phyloP scores from a whole-genome alignment of 2,329 filamentous ascomycete genomes.

The Bipolaris gigantea region DNA sequence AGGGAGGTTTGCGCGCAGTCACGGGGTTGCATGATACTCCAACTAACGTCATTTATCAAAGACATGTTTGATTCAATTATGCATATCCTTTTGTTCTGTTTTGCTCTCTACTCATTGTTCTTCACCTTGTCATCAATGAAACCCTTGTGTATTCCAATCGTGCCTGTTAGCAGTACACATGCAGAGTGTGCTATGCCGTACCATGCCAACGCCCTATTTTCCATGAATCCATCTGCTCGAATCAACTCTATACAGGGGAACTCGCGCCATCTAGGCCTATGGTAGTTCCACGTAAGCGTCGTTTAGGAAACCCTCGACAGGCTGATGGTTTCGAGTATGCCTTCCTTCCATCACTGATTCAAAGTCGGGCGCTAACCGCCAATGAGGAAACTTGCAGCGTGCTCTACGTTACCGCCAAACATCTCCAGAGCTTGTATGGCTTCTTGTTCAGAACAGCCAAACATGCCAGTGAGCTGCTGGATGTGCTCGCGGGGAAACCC shows the following conservation, averaged over 20 bases:
- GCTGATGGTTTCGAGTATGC: not conserved
- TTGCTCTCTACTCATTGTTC: not conserved
- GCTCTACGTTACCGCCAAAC: slow-evolving; percentile 82
- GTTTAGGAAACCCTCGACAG: not conserved
- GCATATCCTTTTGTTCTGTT: not conserved
- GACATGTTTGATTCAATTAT: too few relatives aligned
- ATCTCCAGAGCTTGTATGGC: slow-evolving; percentile 81
- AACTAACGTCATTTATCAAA: not conserved
- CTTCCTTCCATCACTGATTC: not conserved
- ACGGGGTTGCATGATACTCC: not conserved
- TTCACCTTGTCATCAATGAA: not conserved
- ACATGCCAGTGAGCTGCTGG: slow-evolving; percentile 71
- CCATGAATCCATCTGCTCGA: not conserved
- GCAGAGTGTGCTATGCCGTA: not conserved
- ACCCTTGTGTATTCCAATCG: too few relatives aligned
- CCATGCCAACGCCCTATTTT: not conserved
- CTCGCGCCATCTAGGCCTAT: not conserved
- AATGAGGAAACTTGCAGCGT: slow-evolving; percentile 80
- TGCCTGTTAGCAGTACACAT: not conserved
- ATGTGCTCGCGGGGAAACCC: slow-evolving; percentile 66
- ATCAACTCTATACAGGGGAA: not conserved
- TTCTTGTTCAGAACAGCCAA: slow-evolving; percentile 72
- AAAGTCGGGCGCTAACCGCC: not conserved
- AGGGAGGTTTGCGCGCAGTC: not conserved
- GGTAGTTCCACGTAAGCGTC: not conserved